Conservation (phyloP, 441 rosid species). For the Pelargonium fulgidum region DNA sequence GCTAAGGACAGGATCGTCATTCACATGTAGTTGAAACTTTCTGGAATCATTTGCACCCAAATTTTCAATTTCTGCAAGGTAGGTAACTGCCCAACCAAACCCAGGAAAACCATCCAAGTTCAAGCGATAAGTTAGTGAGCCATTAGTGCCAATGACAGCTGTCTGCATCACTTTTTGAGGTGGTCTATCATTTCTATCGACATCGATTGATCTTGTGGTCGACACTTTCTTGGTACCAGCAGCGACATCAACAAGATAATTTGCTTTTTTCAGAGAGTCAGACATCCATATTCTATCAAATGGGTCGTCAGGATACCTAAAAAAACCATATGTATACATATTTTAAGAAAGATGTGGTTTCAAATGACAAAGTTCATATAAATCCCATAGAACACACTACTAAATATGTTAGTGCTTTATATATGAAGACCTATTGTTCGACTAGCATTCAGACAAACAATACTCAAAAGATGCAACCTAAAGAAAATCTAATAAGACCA, state of each 20-base stretch:
- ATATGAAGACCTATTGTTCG: not conserved
- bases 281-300: conserved; percentile 96
- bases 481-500: conserved; percentile 18
- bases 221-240: conserved; percentile 68
- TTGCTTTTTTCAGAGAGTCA: conserved; percentile 65
- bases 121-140: conserved; percentile 70
- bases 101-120: conserved; percentile 93
- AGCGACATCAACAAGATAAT: conserved; percentile 93
- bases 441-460: not conserved
- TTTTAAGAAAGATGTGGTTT: not conserved
- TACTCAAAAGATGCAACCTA: not conserved
- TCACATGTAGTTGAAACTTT: conserved; percentile 78
- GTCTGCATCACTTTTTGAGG: conserved; percentile 97
- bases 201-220: conserved; percentile 50
- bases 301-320: conserved; percentile 97
- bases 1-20: conserved; percentile 66
- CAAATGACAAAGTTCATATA: conserved; percentile 8
- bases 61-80: conserved; percentile 89
- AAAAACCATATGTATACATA: conserved; percentile 10
- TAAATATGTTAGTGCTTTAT: not conserved
- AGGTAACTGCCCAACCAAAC: conserved; percentile 76
- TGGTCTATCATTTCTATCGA: conserved; percentile 39
- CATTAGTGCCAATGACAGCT: conserved; percentile 93
- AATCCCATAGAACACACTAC: not conserved
- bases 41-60: conserved; percentile 57